These are phyloP conservation scores for Claviceps quebecensis DNA, from an alignment of 2,329 filamentous ascomycete species.

Conservation along the genomic window DNA sequence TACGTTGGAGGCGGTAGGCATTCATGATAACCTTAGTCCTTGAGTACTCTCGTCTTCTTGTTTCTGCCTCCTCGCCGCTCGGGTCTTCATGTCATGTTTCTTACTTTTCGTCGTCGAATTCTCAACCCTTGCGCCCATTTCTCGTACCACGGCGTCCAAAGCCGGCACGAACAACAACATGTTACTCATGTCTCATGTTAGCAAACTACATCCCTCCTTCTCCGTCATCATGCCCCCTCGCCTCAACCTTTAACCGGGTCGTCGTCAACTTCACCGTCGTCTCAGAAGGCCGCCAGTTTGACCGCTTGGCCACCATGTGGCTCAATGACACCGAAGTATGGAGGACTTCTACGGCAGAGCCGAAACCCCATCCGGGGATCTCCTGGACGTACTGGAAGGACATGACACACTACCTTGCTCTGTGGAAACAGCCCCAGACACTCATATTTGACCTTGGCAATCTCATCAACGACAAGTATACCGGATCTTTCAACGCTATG, in stretches of 20 bases:
- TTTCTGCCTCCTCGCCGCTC: not conserved
- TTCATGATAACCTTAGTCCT: not conserved
- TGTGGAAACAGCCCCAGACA: conserved; percentile 57
- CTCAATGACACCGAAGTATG: conserved; percentile 69
- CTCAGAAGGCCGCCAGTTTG: conserved; percentile 59
- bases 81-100: not conserved
- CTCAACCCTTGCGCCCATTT: no score
- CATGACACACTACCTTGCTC: conserved; percentile 53
- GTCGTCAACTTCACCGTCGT: conserved; percentile 64
- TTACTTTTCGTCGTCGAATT: not conserved
- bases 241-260: conserved; percentile 58
- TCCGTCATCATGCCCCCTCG: conserved; percentile 47
- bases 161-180: not conserved
- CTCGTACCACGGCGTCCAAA: not conserved
- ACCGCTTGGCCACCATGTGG: conserved; percentile 63
- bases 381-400: conserved; percentile 68
- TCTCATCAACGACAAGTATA: conserved; percentile 54
- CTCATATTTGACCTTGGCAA: conserved; percentile 73
- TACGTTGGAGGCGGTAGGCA: not conserved
- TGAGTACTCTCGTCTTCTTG: not conserved
- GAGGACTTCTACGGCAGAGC: conserved; percentile 71
- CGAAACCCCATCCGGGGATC: conserved; percentile 50
- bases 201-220: conserved; percentile 25
- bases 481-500: conserved; percentile 58
- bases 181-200: not conserved